These are phyloP conservation scores for Ceratocystis eucalypticola DNA, from an alignment of 2,329 filamentous ascomycete species.

Conservation along the genomic window DNA sequence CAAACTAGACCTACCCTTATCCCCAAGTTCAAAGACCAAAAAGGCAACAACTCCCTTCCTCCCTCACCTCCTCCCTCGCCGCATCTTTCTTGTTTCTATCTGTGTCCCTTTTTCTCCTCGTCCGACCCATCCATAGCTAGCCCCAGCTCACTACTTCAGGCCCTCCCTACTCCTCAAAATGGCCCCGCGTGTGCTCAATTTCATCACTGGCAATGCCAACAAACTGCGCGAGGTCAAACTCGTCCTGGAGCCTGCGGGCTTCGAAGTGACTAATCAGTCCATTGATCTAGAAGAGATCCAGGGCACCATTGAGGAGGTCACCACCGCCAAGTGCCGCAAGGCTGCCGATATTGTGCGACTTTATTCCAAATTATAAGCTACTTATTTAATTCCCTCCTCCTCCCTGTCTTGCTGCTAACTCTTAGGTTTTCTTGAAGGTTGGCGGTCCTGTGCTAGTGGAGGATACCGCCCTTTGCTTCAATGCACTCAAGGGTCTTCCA, in stretches of 20 bases:
- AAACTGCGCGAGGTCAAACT: conserved; percentile 82
- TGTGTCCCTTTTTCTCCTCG: too few relatives aligned
- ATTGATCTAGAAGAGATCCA: conserved; percentile 83
- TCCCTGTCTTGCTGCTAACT: neutral
- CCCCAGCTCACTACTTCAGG: too few relatives aligned
- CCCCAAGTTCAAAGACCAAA: neutral
- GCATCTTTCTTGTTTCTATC: too few relatives aligned
- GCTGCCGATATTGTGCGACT: conserved; percentile 60
- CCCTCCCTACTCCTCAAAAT: conserved; percentile 24
- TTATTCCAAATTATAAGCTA: neutral
- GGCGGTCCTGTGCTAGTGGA: conserved; percentile 85
- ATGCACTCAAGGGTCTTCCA: conserved; percentile 77
- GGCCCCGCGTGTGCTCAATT: conserved; percentile 49
- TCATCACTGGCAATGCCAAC: conserved; percentile 93
- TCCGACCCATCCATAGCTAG: too few relatives aligned
- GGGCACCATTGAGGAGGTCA: conserved; percentile 83
- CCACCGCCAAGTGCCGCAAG: conserved; percentile 68
- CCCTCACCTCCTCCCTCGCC: neutral
- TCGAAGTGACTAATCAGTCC: conserved; percentile 59
- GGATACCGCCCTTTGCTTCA: conserved; percentile 89
- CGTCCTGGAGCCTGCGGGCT: conserved; percentile 57
- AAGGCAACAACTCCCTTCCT: neutral
- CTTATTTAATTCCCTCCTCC: too few relatives aligned
- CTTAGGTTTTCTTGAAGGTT: conserved; percentile 37
- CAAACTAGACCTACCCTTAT: neutral